Percentiles rank a stretch among this genome's conserved stretches.
Evolutionary conservation across 2,329 filamentous ascomycete genomes (phyloP).

Genomic region (Hymenoscyphus albidus): DNA sequence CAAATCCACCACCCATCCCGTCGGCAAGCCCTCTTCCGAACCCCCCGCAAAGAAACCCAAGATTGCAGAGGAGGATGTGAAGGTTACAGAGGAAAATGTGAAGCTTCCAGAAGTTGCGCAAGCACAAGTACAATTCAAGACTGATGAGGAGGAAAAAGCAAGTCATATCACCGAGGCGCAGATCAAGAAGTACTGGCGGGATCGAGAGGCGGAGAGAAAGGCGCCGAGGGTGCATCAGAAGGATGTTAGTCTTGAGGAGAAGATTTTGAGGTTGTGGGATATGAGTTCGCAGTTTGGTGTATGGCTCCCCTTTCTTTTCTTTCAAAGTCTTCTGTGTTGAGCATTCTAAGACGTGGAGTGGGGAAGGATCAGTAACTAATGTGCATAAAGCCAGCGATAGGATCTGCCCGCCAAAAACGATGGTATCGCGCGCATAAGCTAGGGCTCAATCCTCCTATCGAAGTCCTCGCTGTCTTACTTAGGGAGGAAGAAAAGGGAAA

Average conservation of each 20-base stretch:
- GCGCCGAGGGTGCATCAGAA: slow-evolving; percentile 75
- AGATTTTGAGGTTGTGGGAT: slow-evolving; percentile 87
- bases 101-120: slow-evolving; percentile 17
- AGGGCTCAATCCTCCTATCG: slow-evolving; percentile 82
- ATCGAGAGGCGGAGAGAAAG: slow-evolving; percentile 64
- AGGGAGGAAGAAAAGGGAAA: slow-evolving; percentile 61
- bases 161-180: slow-evolving; percentile 62
- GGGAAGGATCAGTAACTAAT: slow-evolving; percentile 3
- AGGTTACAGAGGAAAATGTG: slow-evolving; percentile 19
- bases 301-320: slow-evolving; percentile 41
- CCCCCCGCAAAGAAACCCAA: background rate
- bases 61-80: slow-evolving; percentile 11
- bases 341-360: background rate
- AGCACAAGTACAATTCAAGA: slow-evolving; percentile 21
- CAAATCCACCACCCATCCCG: slow-evolving; percentile 44
- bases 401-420: slow-evolving; percentile 73
- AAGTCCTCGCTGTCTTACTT: slow-evolving; percentile 81
- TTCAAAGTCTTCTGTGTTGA: background rate
- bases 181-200: slow-evolving; percentile 73
- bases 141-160: slow-evolving; percentile 54
- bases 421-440: slow-evolving; percentile 84
- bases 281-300: slow-evolving; percentile 89
- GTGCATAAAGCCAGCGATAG: slow-evolving; percentile 71
- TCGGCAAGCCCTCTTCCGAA: slow-evolving; percentile 12
- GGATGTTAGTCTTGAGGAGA: slow-evolving; percentile 69